Base-by-base conservation (phyloP, 1,139 yeast species). In the Candida tunisiensis region DNA sequence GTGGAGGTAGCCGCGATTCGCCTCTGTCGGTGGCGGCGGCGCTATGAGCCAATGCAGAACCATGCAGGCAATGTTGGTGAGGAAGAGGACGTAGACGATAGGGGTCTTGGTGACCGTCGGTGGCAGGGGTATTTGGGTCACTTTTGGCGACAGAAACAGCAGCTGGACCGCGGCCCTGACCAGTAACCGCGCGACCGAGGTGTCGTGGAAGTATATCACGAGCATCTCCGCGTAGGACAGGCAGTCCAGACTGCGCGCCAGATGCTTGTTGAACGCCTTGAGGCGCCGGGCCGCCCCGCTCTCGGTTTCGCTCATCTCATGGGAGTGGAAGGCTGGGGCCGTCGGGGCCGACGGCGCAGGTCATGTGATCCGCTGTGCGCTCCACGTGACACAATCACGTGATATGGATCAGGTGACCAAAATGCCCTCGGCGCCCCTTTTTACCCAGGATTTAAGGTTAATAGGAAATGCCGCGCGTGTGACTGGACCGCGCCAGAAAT, bases 1-100 rank as follows among this genome's bases (percentile, higher is more conserved):
- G 28, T 51, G 55, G 12, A 50, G 31, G 28, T 37, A 47, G 12
- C 37, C 39, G 18, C 36, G n/a, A n/a, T n/a, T n/a, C n/a, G n/a
- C 43, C 5, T 31, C 28, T 13, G 28, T 18, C 5, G 41, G 37
- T 16, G 24, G 25, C 5, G 39, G 39, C 10, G 34, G 35, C 9
- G 29, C 30, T 8, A 31, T 23, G n/a, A 38, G 11, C 16, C 21
- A 15, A 30, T 37, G 44, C 24, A 34, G 23, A 22, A 34, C 14
- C 7, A 42, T 20, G 20, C 45, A 40, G 16, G 36, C 28, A 8
- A 26, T 24, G 25, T 33, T 36, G 28, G 36, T 36, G 4, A 32
- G 39, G 11, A 40, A 8, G 5, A 44, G 23, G 8, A 38, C 25
- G 3, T 34, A 19, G 15, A 42, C 34, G 17, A 41, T 34, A 15